Evolutionary conservation across 805 yeast species (phyloP), one percentile per base, ranked within the genome.

Genomic region (Sungouiozyma ichnusensis): DNA sequence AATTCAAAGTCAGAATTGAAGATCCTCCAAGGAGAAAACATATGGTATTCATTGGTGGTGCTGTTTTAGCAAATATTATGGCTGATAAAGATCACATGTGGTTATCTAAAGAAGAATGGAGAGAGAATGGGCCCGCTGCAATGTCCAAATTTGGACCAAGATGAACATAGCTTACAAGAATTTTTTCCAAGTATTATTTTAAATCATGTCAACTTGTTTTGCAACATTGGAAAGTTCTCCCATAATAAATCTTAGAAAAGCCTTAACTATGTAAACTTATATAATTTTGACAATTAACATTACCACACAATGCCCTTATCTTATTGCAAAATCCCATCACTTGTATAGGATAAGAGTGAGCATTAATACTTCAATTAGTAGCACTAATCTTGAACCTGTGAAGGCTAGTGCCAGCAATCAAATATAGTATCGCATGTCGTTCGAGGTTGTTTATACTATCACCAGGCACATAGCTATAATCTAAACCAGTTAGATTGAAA

Each of bases 21-120:
- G 97, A 92, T 63, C 97, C 98, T 35, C 98, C 98, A 52, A 79
- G 97, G 71, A 86, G 98, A 72, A 83, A 88, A 63, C 96, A 92
- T 65, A 90, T 92, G 97, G 98, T 92, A 31, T 92, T 92, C 66
- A 80, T 90, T 51, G 98, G 98, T 53, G 98, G 98, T 55, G 97
- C 97, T 3, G 97, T 92, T 16, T 73, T 92, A 60, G 97, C 98
- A 29, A 86, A 84, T 60, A 90, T 92, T 53, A 92, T 92, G 97
- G 94, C 94, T 37, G 96, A 88, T 63, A 92, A 90, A 64, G 97
- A 88, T 51, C 97, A 88, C 58, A 85, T 92, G 95, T 92, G 98
- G 98, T 77, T 92, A 52, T 72, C 85, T 41, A 88, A 84, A 62
- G 86, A 83, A 61, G 98, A 92, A 67, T 92, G 97, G 97, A 92